A percentile compares a stretch with the other conserved stretches of the same genome.
phyloP scores from a whole-genome alignment of 805 yeast species.

The Monosporozyma unispora region DNA sequence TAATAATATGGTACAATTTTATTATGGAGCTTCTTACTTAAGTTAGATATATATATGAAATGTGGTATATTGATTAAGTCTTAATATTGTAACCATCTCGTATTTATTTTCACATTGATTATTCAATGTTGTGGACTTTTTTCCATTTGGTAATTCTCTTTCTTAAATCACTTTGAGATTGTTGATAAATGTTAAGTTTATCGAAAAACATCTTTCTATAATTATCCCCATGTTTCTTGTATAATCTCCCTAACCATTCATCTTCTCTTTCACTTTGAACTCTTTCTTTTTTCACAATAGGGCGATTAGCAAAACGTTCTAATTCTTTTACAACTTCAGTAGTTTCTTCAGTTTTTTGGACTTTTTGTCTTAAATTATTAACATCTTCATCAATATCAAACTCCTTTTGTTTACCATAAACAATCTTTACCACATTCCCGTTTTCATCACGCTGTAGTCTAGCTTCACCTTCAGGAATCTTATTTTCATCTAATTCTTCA shows the following conservation, averaged over 20 bases:
- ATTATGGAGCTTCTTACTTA: background rate
- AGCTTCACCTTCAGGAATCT: slow-evolving; percentile 74
- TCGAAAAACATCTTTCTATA: slow-evolving; percentile 90
- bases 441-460: slow-evolving; percentile 60
- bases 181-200: slow-evolving; percentile 74
- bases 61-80: background rate
- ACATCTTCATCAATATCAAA: slow-evolving; percentile 29
- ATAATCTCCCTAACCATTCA: slow-evolving; percentile 57
- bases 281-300: slow-evolving; percentile 39
- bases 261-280: slow-evolving; percentile 62
- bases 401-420: slow-evolving; percentile 57
- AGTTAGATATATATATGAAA: background rate
- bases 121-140: slow-evolving; percentile 33
- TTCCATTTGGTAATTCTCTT: slow-evolving; percentile 68
- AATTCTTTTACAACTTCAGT: slow-evolving; percentile 62
- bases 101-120: slow-evolving; percentile 1
- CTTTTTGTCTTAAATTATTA: slow-evolving; percentile 19
- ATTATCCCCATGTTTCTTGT: slow-evolving; percentile 79
- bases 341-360: slow-evolving; percentile 20
- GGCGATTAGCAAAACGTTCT: slow-evolving; percentile 47
- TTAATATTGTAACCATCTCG: background rate
- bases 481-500: slow-evolving; percentile 35
- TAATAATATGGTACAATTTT: background rate
- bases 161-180: slow-evolving; percentile 74
- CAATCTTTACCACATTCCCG: slow-evolving; percentile 56